Evolutionary conservation across 2,329 filamentous ascomycete genomes (phyloP).

Genomic region (Colletotrichum sansevieriae): DNA sequence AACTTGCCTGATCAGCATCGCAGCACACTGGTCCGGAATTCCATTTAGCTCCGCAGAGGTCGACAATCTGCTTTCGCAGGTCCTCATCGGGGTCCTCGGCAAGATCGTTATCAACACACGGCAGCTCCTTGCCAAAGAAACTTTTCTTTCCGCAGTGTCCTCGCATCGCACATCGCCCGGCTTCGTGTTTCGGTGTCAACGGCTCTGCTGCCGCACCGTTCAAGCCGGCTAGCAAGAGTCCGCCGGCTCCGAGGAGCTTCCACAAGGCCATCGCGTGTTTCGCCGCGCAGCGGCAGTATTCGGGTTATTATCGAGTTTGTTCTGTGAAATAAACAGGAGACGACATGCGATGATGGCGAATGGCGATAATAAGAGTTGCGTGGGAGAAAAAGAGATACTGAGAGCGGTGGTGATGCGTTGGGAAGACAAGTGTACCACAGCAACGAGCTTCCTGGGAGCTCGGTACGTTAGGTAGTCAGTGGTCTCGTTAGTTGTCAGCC

Average conservation of each 20-base stretch:
- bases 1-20: conserved; percentile 77
- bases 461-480: conserved; percentile 23
- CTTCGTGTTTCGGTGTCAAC: conserved; percentile 78
- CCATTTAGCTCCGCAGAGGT: conserved; percentile 91
- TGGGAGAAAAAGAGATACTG: neutral
- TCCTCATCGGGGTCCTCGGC: conserved; percentile 80
- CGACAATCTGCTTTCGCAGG: conserved; percentile 82
- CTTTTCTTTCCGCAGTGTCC: conserved; percentile 92
- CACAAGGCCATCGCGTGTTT: conserved; percentile 31
- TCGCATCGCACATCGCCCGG: conserved; percentile 89
- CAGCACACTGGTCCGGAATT: conserved; percentile 87
- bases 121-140: conserved; percentile 89
- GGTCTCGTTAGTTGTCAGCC: conserved; percentile 28
- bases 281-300: conserved; percentile 38
- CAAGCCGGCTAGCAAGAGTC: conserved; percentile 46
- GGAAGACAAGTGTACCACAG: conserved; percentile 14
- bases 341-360: neutral
- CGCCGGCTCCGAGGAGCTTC: conserved; percentile 49
- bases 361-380: neutral
- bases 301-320: neutral
- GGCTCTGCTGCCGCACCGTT: conserved; percentile 46
- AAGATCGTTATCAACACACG: conserved; percentile 90
- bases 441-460: conserved; percentile 34
- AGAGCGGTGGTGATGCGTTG: conserved; percentile 11
- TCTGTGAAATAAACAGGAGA: neutral